Evolutionary conservation across 1,284 basidiomycete species (phyloP), one percentile per base, ranked within the genome.

Genomic region (Ceratobasidium sp.): DNA sequence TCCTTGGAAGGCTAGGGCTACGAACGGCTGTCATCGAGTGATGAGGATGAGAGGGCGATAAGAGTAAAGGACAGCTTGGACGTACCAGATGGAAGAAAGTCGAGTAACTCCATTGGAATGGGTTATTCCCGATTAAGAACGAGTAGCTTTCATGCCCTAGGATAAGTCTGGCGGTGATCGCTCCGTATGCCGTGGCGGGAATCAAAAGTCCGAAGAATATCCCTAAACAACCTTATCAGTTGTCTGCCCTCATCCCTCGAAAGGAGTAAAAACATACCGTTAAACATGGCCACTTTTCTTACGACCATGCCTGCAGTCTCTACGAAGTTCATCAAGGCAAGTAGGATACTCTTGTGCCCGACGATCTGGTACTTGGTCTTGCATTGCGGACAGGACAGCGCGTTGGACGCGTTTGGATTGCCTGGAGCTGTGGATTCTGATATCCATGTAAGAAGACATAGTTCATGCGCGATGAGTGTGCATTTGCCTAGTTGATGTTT

Each of bases 371-470:
- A 70, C 21, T 55, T 55, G 18, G 55, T 59, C 32, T 70, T 70
- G 32, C 67, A 70, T 32, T 70, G 67, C 18, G 67, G 67, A 26
- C 67, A 70, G 28, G 43, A 48, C 43, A 57, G 57, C 9, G 67
- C 67, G 34, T 70, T 70, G 21, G 55, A 39, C n/a, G 67, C 30
- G 36, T 43, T 70, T 46, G 43, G 55, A 9, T 53, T 55, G 18
- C 67, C 67, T 0, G 67, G 67, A n/a, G 41, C 67, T 9, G 67
- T 70, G 43, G 67, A 70, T 55, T 70, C 67, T n/a, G 67, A 70
- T 53, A 70, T 70, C 67, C 67, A 70, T 21, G 67, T 70, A n/a
- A 70, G 43, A 6, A 70, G 55, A 39, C 67, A 70, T 36, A 70
- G 39, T 36, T 70, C 67, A 26, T 70, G 67, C 16, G 67, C 67